Evolutionary conservation across 306 rosid species (phyloP), one percentile per base, ranked within the genome.

Genomic region (Trifolium subterraneum): DNA sequence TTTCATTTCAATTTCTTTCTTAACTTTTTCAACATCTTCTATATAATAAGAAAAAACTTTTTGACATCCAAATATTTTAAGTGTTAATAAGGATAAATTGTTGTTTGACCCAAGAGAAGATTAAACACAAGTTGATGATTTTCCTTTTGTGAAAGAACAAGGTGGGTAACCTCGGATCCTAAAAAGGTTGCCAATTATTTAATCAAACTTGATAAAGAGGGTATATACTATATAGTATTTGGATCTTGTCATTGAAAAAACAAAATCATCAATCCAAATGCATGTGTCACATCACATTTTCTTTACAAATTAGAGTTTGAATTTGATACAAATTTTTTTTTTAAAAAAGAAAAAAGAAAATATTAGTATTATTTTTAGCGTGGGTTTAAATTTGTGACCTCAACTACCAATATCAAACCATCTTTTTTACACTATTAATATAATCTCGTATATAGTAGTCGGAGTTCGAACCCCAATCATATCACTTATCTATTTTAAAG

Each of bases 161-260:
- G 68, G 31, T 67, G 74, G 81, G 83, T 77, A 82, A 78, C 89
- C 87, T 87, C 80, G 89, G 92, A 87, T 87, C 79, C 89, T 85
- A 51, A 76, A 85, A 87, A 87, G 83, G 81, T 61, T 72, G 18
- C 33, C 61, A 78, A 78, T 55, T 55, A 10, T 1, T 45, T 47
- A 77, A 68, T 44, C 75, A 69, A 44, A 44, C 6, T 31, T 18
- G 50, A 66, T 63, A 39, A 22, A 55, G 7, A 55, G 59, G 7
- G 7, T 29, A 4, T 29, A 4, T 4, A 44, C n/a, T n/a, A n/a
- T 15, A 14, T 47, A 39, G 11, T 39, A 39, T 39, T 22, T 22
- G 25, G 25, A 22, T 22, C 25, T 76, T 64, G 54, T 35, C 77
- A 54, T 79, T 76, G 64, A 39, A 79, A 82, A 18, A 59, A 33